Base-by-base conservation (phyloP, 1,284 basidiomycete genomes). In the Ustilago cynodontis region DNA sequence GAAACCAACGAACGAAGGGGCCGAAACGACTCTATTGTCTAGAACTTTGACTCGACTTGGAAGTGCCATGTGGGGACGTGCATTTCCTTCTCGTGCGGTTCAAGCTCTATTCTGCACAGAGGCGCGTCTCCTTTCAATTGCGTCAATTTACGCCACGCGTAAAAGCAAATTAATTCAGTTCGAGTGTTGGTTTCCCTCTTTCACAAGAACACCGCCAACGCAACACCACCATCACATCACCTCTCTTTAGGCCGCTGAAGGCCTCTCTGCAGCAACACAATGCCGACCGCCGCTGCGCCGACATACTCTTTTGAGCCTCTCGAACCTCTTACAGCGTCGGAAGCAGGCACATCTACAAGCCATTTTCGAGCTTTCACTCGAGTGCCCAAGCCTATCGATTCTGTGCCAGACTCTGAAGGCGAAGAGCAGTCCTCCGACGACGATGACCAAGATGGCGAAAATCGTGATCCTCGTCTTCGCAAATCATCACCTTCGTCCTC, bases 281-380 rank as follows among this genome's bases (percentile, higher is more conserved):
- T 66, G 72, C 56, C 59, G 41, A 13, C 65, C 24, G 20, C 16
- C 16, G 35, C 13, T 6, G 35, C 65, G 39, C 43, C 65, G 39
- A 26, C 45, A 20, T 71, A 71, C 57, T 28, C 61, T 18, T 76
- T 71, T 39, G 54, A 67, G 61, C 68, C 73, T 18, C 60, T 64
- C 28, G 68, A 71, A 13, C 64, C 73, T 2, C 35, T 76, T 5
- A 20, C 65, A 2, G 28, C 56, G 9, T 4, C 49, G 6, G 70
- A 72, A 13, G 28, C 57, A 3, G 57, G 47, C 33, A 24, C 70
- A 20, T 64, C 73, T 3, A 76, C 73, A 22, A 68, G 43, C 47
- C 73, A 71, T 53, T 76, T 58, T 37, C 67, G 68, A n/a, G 68
- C 65, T 7, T 77, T 77, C 57, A 58, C 51, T 47, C 65, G 74